These are phyloP conservation scores for Imleria badia DNA, from an alignment of 768 basidiomycete genomes.

Conservation along the genomic window DNA sequence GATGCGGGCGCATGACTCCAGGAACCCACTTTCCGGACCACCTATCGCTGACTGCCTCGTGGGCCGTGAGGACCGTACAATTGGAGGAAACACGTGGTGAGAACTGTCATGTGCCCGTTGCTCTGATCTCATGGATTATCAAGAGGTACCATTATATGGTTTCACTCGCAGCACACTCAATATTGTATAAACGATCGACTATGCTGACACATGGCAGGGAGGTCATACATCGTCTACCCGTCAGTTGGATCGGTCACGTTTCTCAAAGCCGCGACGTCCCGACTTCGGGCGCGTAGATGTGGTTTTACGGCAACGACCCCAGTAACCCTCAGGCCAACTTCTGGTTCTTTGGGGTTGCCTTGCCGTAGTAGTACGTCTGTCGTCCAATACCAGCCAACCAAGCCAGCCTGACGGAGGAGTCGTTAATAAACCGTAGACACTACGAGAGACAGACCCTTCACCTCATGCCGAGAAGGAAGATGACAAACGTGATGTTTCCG, in stretches of 20 bases:
- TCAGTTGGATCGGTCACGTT: neutral
- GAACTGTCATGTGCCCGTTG: too few relatives aligned
- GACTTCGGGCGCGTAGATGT: neutral
- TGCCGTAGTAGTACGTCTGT: constrained; percentile 42
- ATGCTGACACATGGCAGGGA: too few relatives aligned
- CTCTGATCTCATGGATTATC: too few relatives aligned
- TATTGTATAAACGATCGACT: too few relatives aligned
- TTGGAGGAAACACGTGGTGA: too few relatives aligned
- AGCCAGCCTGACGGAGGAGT: constrained; percentile 39
- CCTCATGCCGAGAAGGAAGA: constrained; percentile 59
- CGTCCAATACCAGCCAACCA: constrained; percentile 58
- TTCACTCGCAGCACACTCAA: too few relatives aligned
- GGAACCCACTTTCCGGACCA: too few relatives aligned
- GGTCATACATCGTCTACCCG: too few relatives aligned
- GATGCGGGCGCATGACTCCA: too few relatives aligned
- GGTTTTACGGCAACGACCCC: neutral
- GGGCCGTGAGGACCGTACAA: too few relatives aligned
- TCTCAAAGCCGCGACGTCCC: neutral
- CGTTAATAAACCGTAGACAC: neutral
- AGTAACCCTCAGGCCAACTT: constrained; percentile 16
- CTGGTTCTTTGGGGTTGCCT: constrained; percentile 6
- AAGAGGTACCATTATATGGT: too few relatives aligned
- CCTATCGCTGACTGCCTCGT: too few relatives aligned
- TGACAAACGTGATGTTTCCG: constrained; percentile 68
- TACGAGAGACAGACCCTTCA: constrained; percentile 23